Evolutionary conservation across 768 basidiomycete genomes (phyloP).

Genomic region (Lenzites betulinus): DNA sequence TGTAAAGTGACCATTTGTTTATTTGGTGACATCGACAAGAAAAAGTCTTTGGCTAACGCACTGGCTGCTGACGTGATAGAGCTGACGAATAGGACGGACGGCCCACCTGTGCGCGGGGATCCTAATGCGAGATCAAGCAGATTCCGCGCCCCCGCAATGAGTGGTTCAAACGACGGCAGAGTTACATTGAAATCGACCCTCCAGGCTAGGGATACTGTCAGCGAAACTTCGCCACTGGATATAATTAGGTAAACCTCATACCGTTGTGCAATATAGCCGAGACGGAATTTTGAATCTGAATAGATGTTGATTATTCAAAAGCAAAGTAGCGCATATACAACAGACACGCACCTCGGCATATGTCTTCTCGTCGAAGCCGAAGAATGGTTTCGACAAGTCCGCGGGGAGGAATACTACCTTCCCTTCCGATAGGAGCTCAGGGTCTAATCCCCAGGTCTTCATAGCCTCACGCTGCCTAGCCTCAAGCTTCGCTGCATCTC

Average conservation of each 20-base stretch:
- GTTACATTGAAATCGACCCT: conserved; percentile 45
- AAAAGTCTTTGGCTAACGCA: no score
- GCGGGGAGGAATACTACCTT: conserved; percentile 19
- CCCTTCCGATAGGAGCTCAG: background rate
- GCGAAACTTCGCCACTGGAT: background rate
- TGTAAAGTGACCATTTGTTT: no score
- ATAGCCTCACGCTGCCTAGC: conserved; percentile 21
- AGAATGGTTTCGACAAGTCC: conserved; percentile 7
- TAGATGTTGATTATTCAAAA: no score
- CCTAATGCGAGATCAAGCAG: conserved; percentile 16
- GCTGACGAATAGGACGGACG: conserved; percentile 30
- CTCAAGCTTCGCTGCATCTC: background rate
- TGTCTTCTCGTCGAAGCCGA: conserved; percentile 16
- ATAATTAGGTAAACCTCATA: background rate
- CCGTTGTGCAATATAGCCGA: conserved; percentile 44
- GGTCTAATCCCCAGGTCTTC: conserved; percentile 19
- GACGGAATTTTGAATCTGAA: conserved; percentile 20
- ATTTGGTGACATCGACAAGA: no score
- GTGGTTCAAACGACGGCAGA: conserved; percentile 40
- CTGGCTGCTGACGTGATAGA: conserved; percentile 11
- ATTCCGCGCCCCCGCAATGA: conserved; percentile 30
- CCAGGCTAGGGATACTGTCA: conserved; percentile 35
- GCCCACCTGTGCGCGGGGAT: background rate
- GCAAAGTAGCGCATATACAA: background rate
- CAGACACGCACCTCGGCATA: conserved; percentile 13